These are phyloP conservation scores for Nothopassalora personata DNA, from an alignment of 2,329 filamentous ascomycete genomes.

Conservation along the genomic window DNA sequence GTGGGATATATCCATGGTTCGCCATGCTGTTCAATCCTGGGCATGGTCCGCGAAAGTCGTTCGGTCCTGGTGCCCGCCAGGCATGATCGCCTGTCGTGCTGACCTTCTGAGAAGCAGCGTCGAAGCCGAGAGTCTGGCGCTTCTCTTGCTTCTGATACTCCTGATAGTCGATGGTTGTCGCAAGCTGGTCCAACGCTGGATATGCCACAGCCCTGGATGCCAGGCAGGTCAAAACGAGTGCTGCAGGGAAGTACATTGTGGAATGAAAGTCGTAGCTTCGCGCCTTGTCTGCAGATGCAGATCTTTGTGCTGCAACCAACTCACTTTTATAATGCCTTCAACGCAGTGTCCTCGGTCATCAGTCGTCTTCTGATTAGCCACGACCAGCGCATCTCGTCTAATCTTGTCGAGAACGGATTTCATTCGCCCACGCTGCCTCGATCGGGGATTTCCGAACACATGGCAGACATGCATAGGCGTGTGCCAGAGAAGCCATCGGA, in stretches of 20 bases:
- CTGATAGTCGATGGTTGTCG: not conserved
- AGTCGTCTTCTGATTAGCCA: not conserved
- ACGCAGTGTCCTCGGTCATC: not conserved
- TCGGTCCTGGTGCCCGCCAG: slow-evolving; percentile 14
- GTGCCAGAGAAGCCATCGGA: not conserved
- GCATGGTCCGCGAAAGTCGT: slow-evolving; percentile 24
- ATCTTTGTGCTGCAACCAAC: not conserved
- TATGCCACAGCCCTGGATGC: not conserved
- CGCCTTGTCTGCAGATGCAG: not conserved
- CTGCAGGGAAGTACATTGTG: not conserved
- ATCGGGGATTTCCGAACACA: not conserved
- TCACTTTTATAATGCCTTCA: not conserved
- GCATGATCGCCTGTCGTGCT: slow-evolving; percentile 24
- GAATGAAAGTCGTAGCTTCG: not conserved
- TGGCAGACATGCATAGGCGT: not conserved
- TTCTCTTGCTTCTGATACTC: not conserved
- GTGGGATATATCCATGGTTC: slow-evolving; percentile 26
- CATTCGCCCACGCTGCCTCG: not conserved
- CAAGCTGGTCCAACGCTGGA: not conserved
- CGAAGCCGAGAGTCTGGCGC: slow-evolving; percentile 15
- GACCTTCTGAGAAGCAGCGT: slow-evolving; percentile 25
- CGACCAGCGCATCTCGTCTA: not conserved
- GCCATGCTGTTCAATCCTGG: slow-evolving; percentile 24
- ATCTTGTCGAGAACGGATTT: not conserved
- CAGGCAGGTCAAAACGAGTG: not conserved